A percentile compares a stretch with the other conserved stretches of the same genome.
These are phyloP conservation scores for Usnea hakonensis DNA, from an alignment of 495 filamentous ascomycete genomes.

Conservation along the genomic window DNA sequence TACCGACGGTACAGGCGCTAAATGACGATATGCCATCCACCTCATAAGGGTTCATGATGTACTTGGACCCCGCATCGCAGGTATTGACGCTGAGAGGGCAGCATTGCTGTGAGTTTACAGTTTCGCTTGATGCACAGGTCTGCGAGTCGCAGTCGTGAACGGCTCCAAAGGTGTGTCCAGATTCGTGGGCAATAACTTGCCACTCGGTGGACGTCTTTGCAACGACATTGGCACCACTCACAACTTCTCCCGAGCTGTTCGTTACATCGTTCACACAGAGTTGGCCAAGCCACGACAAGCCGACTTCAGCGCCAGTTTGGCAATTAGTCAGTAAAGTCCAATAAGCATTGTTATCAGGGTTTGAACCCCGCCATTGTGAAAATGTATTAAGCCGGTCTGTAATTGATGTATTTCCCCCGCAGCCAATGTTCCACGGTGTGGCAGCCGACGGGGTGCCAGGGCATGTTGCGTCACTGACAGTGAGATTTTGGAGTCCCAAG, in stretches of 20 bases:
- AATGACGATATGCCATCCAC: slow-evolving; percentile 62
- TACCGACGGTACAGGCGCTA: slow-evolving; percentile 82
- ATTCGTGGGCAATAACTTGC: slow-evolving; percentile 96
- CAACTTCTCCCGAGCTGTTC: slow-evolving; percentile 48
- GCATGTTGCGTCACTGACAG: slow-evolving; percentile 61
- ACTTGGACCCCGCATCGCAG: slow-evolving; percentile 70
- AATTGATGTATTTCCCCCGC: slow-evolving; percentile 56
- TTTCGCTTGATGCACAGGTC: slow-evolving; percentile 55
- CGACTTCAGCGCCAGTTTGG: slow-evolving; percentile 77
- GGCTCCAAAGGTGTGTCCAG: slow-evolving; percentile 91
- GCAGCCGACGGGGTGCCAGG: slow-evolving; percentile 54
- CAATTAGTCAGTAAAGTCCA: slow-evolving; percentile 91
- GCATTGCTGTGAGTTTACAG: slow-evolving; percentile 66
- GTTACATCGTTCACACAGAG: slow-evolving; percentile 60
- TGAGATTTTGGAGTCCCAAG: slow-evolving; percentile 78
- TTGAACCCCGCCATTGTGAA: slow-evolving; percentile 73
- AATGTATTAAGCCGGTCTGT: slow-evolving; percentile 78
- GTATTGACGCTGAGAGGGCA: slow-evolving; percentile 64
- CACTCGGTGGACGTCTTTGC: slow-evolving; percentile 77
- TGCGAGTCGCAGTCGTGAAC: slow-evolving; percentile 78
- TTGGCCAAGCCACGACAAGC: slow-evolving; percentile 87
- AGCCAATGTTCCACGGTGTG: slow-evolving; percentile 76
- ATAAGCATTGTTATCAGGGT: slow-evolving; percentile 73
- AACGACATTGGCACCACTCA: slow-evolving; percentile 85
- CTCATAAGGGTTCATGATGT: slow-evolving; percentile 95